Evolutionary conservation across 768 basidiomycete species (phyloP), one percentile per base, ranked within the genome.

Genomic region (Psilocybe cyanescens): DNA sequence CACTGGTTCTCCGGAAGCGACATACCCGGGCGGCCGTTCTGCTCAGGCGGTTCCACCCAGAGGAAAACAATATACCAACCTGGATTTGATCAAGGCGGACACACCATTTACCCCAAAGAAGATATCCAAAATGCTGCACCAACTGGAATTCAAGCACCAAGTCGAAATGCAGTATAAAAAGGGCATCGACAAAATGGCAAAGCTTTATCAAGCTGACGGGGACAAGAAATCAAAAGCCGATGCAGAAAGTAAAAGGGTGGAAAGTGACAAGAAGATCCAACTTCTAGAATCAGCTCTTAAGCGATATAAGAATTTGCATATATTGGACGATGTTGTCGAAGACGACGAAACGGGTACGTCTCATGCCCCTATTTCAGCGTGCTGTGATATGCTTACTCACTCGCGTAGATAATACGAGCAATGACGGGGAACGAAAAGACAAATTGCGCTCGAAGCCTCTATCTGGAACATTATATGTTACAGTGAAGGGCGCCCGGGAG

Each of bases 131-230:
- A 98, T 99, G 96, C 86, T 99, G 53, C 96, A 98, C 76, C 96
- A 98, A 76, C 89, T 99, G 63, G 96, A 99, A 77, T 99, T 98
- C 86, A 99, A 99, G 79, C 88, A 98, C 58, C 94, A 97, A 75
- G 94, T 99, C 65, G 97, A 99, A 77, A 86, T 91, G 79, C 95
- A 99, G 78, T 98, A 98, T 82, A 97, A 96, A 82, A 86, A 90
- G 73, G 97, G 97, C 45, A 97, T 98, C 65, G 96, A 99, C 78
- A 98, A 98, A 81, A 99, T 99, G 97, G 92, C 90, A 39, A 96
- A 92, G 76, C 83, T 98, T 33, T 98, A 98, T 74, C 89, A 94
- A 69, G 93, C 91, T 4, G 97, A 99, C 70, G 97, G 96, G 57
- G 97, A 99, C 81, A 97, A 97, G 85, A 94, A 94, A 74, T 91